Base-by-base conservation (phyloP, 371 early-diverging fungal genomes). In the Paraphysoderma sedebokerense region DNA sequence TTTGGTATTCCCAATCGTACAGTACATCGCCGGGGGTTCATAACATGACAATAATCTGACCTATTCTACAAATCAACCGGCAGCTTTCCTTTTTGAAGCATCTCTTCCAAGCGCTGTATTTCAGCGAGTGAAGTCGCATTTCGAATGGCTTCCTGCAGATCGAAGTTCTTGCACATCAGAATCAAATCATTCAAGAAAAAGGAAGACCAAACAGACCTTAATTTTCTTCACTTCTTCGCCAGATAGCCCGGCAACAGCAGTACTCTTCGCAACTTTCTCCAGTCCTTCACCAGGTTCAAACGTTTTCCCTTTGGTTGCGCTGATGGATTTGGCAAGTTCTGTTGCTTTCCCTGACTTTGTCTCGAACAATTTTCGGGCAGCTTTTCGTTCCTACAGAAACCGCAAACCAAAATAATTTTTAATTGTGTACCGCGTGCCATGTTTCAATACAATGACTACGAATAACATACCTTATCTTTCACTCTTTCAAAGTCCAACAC, bases 401-500 rank as follows among this genome's bases (percentile, higher is more conserved):
- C 6, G 15, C n/a, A 34, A 30, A 38, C 36, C 22, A 24, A 19
- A 34, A 19, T 17, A 35, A 26, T 2, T 20, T 0, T 19, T 26
- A 23, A 42, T 36, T 47, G 3, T 4, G 11, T 47, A 40, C 20
- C n/a, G n/a, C n/a, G n/a, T n/a, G n/a, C n/a, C n/a, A 62, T 56
- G 46, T 8, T 15, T 35, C 20, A 9, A 40, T 29, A 23, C 17
- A 34, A 40, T 19, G 35, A 36, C 19, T 20, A 29, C 4, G 30
- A 27, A 50, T 17, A 34, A 37, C 22, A 47, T 63, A 84, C 86
- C 62, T 60, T 58, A 39, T 78, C 67, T 42, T 62, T 70, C 13
- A 92, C 76, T 38, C 69, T 67, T 44, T 70, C 65, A 57, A 87
- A 93, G 62, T 97, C 90, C 55, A 95, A 53, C 0, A 91, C 76